A percentile compares a stretch with the other conserved stretches of the same genome.
Conservation (phyloP, 176 grass and related monocot genomes). For the Aegilops speltoides region DNA sequence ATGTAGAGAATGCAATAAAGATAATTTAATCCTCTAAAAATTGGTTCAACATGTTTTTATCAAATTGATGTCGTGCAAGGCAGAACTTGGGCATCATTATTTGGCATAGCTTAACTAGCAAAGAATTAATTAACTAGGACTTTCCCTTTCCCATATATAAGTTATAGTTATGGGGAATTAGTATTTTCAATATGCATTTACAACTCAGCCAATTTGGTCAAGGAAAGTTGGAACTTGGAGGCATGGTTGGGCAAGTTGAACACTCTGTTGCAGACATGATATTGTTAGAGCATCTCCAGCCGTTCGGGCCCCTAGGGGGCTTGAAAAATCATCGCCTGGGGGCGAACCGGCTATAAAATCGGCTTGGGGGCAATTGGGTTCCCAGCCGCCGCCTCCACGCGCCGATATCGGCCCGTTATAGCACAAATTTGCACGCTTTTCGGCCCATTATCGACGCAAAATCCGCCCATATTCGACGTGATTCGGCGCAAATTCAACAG, state of each 20-base stretch:
- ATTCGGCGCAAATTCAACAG: too few relatives aligned
- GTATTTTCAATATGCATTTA: not conserved
- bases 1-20: not conserved
- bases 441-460: too few relatives aligned
- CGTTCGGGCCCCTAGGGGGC: too few relatives aligned
- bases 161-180: not conserved
- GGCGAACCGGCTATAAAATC: too few relatives aligned
- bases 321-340: too few relatives aligned
- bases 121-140: not conserved
- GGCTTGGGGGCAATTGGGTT: too few relatives aligned
- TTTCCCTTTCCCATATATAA: not conserved
- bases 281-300: too few relatives aligned
- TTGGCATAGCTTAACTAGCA: conserved; percentile 10
- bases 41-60: not conserved
- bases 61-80: not conserved
- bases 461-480: too few relatives aligned
- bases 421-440: too few relatives aligned
- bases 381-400: too few relatives aligned
- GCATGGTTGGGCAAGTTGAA: not conserved
- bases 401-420: too few relatives aligned
- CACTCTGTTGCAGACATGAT: too few relatives aligned
- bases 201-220: conserved; percentile 9
- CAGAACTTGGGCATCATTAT: not conserved
- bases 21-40: not conserved
- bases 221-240: not conserved